phyloP scores from a whole-genome alignment of 495 filamentous ascomycete genomes.

The Penicillium cosmopolitanum region DNA sequence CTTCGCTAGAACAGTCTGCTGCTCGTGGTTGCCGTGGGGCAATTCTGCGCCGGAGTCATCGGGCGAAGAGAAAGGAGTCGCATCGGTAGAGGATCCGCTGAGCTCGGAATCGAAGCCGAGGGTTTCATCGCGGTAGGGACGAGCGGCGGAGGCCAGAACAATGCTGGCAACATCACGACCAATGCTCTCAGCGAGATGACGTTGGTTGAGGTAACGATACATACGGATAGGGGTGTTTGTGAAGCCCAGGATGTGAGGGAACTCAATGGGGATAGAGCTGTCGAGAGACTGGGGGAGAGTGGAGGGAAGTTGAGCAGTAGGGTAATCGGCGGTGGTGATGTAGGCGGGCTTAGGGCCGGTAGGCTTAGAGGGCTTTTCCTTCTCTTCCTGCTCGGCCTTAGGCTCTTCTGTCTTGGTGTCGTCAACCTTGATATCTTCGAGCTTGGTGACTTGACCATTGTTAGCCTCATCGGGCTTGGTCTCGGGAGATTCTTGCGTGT shows the following conservation, averaged over 20 bases:
- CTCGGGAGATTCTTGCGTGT: conserved; percentile 23
- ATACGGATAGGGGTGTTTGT: conserved; percentile 84
- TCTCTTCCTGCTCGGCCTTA: conserved; percentile 44
- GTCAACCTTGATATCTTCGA: conserved; percentile 3
- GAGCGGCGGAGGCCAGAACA: conserved; percentile 69
- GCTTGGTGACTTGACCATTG: background rate
- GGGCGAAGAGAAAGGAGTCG: conserved; percentile 23
- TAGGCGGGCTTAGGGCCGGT: conserved; percentile 57
- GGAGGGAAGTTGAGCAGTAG: conserved; percentile 59
- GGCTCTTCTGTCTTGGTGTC: conserved; percentile 47
- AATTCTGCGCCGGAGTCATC: conserved; percentile 23
- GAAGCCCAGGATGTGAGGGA: conserved; percentile 94
- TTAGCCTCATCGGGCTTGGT: conserved; percentile 33
- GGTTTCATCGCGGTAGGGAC: conserved; percentile 40
- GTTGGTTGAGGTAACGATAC: conserved; percentile 86
- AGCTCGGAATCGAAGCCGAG: conserved; percentile 31
- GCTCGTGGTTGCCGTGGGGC: conserved; percentile 55
- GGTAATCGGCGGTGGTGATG: conserved; percentile 71
- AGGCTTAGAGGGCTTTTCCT: conserved; percentile 57
- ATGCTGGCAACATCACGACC: conserved; percentile 87
- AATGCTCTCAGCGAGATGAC: conserved; percentile 80
- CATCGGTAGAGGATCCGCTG: conserved; percentile 27
- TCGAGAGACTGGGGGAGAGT: conserved; percentile 62
- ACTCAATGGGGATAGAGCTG: conserved; percentile 70
- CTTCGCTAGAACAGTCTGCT: conserved; percentile 66